A percentile compares a stretch with the other conserved stretches of the same genome.
phyloP scores from a whole-genome alignment of 805 yeast genomes.

The Candida sphagnicola region DNA sequence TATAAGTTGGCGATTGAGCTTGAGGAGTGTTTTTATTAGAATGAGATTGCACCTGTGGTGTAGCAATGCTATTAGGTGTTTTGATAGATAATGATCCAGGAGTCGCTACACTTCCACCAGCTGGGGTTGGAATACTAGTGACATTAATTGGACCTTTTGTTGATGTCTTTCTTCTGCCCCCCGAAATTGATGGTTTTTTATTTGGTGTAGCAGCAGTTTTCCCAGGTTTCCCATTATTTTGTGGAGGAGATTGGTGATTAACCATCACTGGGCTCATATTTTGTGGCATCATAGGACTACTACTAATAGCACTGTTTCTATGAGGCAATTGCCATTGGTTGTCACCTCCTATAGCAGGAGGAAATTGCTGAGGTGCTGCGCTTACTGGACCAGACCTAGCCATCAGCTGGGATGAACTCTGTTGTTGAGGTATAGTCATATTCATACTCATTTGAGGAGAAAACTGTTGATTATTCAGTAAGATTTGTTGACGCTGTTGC shows the following conservation, averaged over 20 bases:
- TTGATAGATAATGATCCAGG: constrained; percentile 40
- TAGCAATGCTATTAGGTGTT: constrained; percentile 41
- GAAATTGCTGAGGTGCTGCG: constrained; percentile 1
- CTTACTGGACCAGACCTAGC: constrained; percentile 6
- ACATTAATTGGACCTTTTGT: constrained; percentile 20
- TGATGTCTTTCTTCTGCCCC: constrained; percentile 18
- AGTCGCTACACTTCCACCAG: constrained; percentile 24
- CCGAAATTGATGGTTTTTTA: constrained; percentile 12
- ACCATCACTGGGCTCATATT: constrained; percentile 7
- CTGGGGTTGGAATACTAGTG: constrained; percentile 31
- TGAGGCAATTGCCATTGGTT: constrained; percentile 3
- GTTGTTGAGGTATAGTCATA: constrained; percentile 7
- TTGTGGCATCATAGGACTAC: constrained; percentile 25
- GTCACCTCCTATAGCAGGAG: neutral
- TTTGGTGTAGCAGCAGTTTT: constrained; percentile 9
- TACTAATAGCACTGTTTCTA: constrained; percentile 10
- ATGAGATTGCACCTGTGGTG: constrained; percentile 35
- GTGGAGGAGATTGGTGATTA: constrained; percentile 8
- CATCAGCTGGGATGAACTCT: constrained; percentile 1
- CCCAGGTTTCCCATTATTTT: constrained; percentile 5
- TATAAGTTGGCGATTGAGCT: constrained; percentile 32
- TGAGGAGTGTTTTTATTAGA: constrained; percentile 41
- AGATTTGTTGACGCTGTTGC: constrained; percentile 17
- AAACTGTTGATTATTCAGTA: constrained; percentile 7
- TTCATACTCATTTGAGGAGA: constrained; percentile 4